These are phyloP conservation scores for Candida coquimbonensis DNA, from an alignment of 805 yeast species.

Conservation along the genomic window DNA sequence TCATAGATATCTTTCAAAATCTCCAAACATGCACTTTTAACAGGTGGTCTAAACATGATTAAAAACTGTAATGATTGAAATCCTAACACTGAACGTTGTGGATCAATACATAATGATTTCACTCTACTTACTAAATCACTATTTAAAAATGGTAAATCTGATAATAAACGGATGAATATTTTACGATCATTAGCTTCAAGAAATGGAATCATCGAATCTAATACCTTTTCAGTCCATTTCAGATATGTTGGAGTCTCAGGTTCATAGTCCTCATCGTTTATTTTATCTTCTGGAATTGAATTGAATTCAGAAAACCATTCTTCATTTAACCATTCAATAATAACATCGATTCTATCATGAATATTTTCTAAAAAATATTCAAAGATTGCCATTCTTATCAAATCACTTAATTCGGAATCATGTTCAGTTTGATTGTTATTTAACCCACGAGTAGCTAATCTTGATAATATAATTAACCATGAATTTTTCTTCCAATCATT, in stretches of 20 bases:
- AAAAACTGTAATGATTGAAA: slow-evolving; percentile 75
- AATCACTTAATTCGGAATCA: slow-evolving; percentile 40
- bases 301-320: slow-evolving; percentile 72
- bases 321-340: slow-evolving; percentile 90
- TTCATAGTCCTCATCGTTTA: slow-evolving; percentile 8
- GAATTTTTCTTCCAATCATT: slow-evolving; percentile 57
- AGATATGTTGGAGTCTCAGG: slow-evolving; percentile 47
- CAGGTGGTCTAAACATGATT: slow-evolving; percentile 89
- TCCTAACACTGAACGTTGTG: slow-evolving; percentile 74
- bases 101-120: slow-evolving; percentile 75
- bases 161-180: slow-evolving; percentile 70
- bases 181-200: slow-evolving; percentile 77
- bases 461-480: slow-evolving; percentile 68
- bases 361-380: slow-evolving; percentile 70
- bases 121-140: slow-evolving; percentile 55
- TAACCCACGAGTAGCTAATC: slow-evolving; percentile 82
- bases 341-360: slow-evolving; percentile 61
- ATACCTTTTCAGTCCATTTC: slow-evolving; percentile 60
- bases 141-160: slow-evolving; percentile 79
- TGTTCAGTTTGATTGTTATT: slow-evolving; percentile 15
- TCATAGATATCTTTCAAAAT: slow-evolving; percentile 42
- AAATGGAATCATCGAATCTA: slow-evolving; percentile 79
- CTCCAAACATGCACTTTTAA: slow-evolving; percentile 41
- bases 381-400: slow-evolving; percentile 64
- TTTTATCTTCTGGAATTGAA: slow-evolving; percentile 19